A percentile compares a stretch with the other conserved stretches of the same genome.
Conservation (phyloP, 306 rosid species). For the Gastrolobium bilobum region DNA sequence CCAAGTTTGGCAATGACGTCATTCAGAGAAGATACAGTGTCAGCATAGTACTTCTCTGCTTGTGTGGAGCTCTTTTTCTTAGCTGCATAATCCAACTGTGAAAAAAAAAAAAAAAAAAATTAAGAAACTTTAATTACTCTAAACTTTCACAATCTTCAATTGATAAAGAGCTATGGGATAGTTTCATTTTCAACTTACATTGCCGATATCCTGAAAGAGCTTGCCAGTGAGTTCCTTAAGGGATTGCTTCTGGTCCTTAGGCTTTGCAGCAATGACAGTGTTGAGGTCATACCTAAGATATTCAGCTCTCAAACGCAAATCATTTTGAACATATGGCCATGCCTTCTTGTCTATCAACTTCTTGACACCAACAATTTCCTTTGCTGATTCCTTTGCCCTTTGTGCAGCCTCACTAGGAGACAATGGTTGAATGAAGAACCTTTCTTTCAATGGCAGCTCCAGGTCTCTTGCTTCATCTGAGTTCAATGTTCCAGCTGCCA, state of each 20-base stretch:
- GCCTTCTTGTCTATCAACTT: slow-evolving; percentile 85
- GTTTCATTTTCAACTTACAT: slow-evolving; percentile 58
- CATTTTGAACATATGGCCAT: slow-evolving; percentile 94
- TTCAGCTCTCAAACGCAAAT: slow-evolving; percentile 75
- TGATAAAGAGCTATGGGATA: background rate
- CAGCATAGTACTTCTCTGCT: slow-evolving; percentile 95
- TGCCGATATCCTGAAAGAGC: slow-evolving; percentile 80
- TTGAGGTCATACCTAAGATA: slow-evolving; percentile 92
- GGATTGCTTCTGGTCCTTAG: slow-evolving; percentile 79
- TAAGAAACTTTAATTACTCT: background rate
- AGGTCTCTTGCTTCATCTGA: slow-evolving; percentile 91
- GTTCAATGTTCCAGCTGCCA: slow-evolving; percentile 93
- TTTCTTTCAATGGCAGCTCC: slow-evolving; percentile 70
- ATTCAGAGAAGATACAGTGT: slow-evolving; percentile 77
- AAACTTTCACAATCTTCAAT: background rate
- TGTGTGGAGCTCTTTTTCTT: slow-evolving; percentile 84
- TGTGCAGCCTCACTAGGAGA: slow-evolving; percentile 70
- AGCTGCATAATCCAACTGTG: slow-evolving; percentile 95
- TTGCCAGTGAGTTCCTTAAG: slow-evolving; percentile 87
- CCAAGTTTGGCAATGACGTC: slow-evolving; percentile 90
- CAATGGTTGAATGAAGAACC: slow-evolving; percentile 90
- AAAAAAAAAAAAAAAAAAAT: background rate
- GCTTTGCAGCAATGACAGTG: slow-evolving; percentile 76
- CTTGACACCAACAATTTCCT: slow-evolving; percentile 84
- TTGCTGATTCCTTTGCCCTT: slow-evolving; percentile 94